Base-by-base conservation (phyloP, 768 basidiomycete genomes). In the Pluteus cervinus region DNA sequence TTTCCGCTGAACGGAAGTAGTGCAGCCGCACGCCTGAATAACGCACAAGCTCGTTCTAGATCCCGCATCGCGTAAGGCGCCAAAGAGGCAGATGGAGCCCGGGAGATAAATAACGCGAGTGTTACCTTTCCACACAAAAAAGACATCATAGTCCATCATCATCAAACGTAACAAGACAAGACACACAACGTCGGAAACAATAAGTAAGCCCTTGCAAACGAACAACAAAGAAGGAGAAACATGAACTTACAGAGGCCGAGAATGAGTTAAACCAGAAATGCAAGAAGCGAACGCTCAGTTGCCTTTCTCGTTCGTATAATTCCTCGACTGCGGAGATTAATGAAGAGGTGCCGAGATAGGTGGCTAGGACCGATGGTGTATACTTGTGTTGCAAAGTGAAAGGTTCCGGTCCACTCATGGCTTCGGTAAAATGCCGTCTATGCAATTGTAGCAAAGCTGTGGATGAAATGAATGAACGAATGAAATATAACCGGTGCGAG, bases 181-280 rank as follows among this genome's bases (percentile, higher is more conserved):
- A 24, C 26, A 5, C 15, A 15, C 24, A 17, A 15, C 22, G 15
- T 30, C 12, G 8, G 17, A 8, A n/a, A 29, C 41, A 26, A 23
- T 3, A 15, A 14, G 32, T 16, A 17, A 18, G 4, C 14, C 20
- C 23, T 35, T 29, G 10, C 7, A 28, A 12, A 8, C 1, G 17
- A 31, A 16, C 28, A 31, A 29, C 20, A 43, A 33, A 12, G n/a
- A 47, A 28, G 11, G 23, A n/a, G 7, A 10, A 16, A 23, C 11
- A 11, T 36, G 10, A 4, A 65, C 79, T 57, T 53, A 82, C 82
- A 41, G 77, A 77, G 6, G 79, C 79, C 29, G 82, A 82, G 53
- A 82, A 83, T 14, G 74, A 66, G 49, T 86, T 82, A 41, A 80
- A 79, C 83, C 84, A 87, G 48, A 82, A 76, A 52, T 76, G 73